Conservation (phyloP, 2,329 filamentous ascomycete genomes). For the Alternaria brassicicola region DNA sequence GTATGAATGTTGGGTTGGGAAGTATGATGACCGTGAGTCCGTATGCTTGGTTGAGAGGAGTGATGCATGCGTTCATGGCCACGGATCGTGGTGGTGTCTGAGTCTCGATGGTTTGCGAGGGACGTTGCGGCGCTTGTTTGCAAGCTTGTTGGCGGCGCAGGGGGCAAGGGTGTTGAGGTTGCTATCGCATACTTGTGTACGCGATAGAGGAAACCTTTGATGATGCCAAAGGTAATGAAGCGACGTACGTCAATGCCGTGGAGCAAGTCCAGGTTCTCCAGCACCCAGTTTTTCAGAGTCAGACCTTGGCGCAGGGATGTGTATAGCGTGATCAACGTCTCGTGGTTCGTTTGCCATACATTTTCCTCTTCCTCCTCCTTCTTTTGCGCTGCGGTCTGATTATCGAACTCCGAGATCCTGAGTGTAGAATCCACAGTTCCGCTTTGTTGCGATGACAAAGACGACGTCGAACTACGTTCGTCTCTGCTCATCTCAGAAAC, state of each 20-base stretch:
- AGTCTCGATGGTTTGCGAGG: slow-evolving; percentile 24
- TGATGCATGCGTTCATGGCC: slow-evolving; percentile 17
- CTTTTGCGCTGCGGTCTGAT: slow-evolving; percentile 11
- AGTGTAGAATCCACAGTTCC: slow-evolving; percentile 21
- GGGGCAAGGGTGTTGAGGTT: slow-evolving; percentile 25
- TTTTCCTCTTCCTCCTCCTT: slow-evolving; percentile 14
- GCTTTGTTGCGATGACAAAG: slow-evolving; percentile 28
- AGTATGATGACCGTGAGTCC: slow-evolving; percentile 6
- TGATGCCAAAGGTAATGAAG: slow-evolving; percentile 92
- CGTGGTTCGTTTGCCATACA: slow-evolving; percentile 30
- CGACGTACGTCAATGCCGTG: slow-evolving; percentile 83
- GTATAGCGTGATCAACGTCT: slow-evolving; percentile 77
- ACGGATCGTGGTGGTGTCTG: slow-evolving; percentile 26
- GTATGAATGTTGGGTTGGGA: slow-evolving; percentile 14
- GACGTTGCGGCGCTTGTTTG: slow-evolving; percentile 28
- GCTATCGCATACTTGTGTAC: slow-evolving; percentile 88
- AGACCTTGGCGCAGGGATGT: slow-evolving; percentile 81
- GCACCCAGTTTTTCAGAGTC: slow-evolving; percentile 86
- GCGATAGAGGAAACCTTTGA: slow-evolving; percentile 92
- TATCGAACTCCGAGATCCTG: slow-evolving; percentile 21
- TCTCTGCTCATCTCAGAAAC: slow-evolving; percentile 26
- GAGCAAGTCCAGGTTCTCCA: slow-evolving; percentile 73
- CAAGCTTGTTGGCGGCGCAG: slow-evolving; percentile 36
- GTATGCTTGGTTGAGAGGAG: slow-evolving; percentile 3
- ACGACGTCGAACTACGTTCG: slow-evolving; percentile 30